These are phyloP conservation scores for Apiospora rasikravindrae DNA, from an alignment of 2,329 filamentous ascomycete genomes.

Conservation along the genomic window DNA sequence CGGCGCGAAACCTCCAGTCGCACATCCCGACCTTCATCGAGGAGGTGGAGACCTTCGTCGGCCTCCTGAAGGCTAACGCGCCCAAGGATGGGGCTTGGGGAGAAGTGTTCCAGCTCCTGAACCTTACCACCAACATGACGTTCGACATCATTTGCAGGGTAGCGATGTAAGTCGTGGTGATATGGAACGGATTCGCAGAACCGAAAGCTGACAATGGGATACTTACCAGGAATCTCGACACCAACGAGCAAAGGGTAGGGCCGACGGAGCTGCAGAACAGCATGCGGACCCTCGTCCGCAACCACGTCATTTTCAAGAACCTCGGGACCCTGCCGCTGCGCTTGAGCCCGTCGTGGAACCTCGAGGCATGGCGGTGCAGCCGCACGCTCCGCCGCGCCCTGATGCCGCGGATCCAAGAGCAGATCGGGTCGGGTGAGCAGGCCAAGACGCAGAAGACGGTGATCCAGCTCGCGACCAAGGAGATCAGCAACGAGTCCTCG, in stretches of 20 bases:
- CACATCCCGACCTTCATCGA: slow-evolving; percentile 36
- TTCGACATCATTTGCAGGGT: slow-evolving; percentile 32
- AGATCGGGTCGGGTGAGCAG: slow-evolving; percentile 18
- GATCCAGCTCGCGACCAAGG: slow-evolving; percentile 27
- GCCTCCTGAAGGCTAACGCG: slow-evolving; percentile 25
- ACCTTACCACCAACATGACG: slow-evolving; percentile 28
- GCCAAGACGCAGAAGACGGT: slow-evolving; percentile 22
- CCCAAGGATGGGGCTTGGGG: slow-evolving; percentile 25
- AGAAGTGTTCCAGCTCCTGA: slow-evolving; percentile 31
- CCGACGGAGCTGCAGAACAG: slow-evolving; percentile 19
- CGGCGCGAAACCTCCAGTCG: slow-evolving; percentile 38
- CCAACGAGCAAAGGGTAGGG: slow-evolving; percentile 21
- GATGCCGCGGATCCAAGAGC: slow-evolving; percentile 23
- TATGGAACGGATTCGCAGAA: background rate
- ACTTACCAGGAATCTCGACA: slow-evolving; percentile 16
- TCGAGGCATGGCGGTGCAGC: slow-evolving; percentile 18
- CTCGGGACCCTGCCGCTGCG: slow-evolving; percentile 17
- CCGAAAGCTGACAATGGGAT: background rate
- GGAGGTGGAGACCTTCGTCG: slow-evolving; percentile 30
- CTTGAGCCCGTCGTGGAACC: slow-evolving; percentile 14
- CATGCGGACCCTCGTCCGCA: slow-evolving; percentile 22
- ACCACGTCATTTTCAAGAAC: slow-evolving; percentile 24
- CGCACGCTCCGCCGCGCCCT: slow-evolving; percentile 27
- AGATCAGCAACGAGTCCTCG: slow-evolving; percentile 24
- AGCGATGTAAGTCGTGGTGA: slow-evolving; percentile 27